Evolutionary conservation across 2,329 filamentous ascomycete genomes (phyloP), one percentile per base, ranked within the genome.

Genomic region (Fusarium guadeloupense): DNA sequence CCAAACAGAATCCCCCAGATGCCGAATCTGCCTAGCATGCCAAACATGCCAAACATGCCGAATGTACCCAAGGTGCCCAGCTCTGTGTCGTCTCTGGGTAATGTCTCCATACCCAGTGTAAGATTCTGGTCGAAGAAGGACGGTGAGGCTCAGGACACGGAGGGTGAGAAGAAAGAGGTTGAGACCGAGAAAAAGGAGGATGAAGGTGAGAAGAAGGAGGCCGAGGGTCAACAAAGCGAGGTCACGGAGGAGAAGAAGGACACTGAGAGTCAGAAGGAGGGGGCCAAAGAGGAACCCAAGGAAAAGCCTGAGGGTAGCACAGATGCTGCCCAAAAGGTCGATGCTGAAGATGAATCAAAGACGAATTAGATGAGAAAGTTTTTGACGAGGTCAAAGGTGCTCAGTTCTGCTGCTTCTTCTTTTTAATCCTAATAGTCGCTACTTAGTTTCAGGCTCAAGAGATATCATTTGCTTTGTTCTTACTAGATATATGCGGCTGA

Each of bases 1-100:
- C 81, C 81, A 4, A 74, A 72, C 45, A 81, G 76, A 63, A 72
- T 76, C 51, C 74, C 75, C 2, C 66, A 59, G 17, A 75, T 78
- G 62, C 75, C 76, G 9, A 58, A 37, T 5, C 62, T 78, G 19
- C 75, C 76, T 3, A 59, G 46, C 5, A 72, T 74, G 61, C 70
- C 72, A 4, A 53, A 19, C 16, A 66, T 78, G 42, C 75, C 75
- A 2, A 55, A 38, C 1, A 66, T 78, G 42, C 75, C 75, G 2
- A 55, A 38, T 1, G 71, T 74, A 58, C 70, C 73, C 13, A 68
- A 62, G 38, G 68, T 74, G 1, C 66, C 66, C 1, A 40, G 46
- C 56, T 67, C 72, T 0, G 69, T 74, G 1, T 74, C 72, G 0
- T 73, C 72, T 0, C 38, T 74, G 1, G 69, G 71, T 10, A 65